These are phyloP conservation scores for Begonia fuchsioides DNA, from an alignment of 306 rosid genomes.

Conservation along the genomic window DNA sequence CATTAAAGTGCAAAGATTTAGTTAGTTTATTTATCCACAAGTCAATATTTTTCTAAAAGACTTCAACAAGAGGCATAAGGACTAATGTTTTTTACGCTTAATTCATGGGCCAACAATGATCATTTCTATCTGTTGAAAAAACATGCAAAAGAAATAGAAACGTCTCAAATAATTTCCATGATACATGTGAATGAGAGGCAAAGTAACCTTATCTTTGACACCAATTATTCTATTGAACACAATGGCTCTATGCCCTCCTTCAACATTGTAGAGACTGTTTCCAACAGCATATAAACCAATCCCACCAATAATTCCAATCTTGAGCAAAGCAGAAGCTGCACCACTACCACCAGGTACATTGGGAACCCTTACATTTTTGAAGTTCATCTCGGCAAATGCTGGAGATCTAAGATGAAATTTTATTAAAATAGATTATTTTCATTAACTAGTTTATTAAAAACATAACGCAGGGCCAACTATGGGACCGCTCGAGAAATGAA, in stretches of 20 bases:
- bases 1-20: no score
- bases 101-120: neutral
- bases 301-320: slow-evolving; percentile 41
- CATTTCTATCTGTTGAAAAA: neutral
- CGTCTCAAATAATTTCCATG: neutral
- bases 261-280: slow-evolving; percentile 80
- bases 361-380: slow-evolving; percentile 26
- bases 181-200: neutral
- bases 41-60: no score
- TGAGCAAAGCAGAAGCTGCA: slow-evolving; percentile 33
- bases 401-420: no score
- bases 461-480: no score
- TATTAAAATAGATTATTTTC: no score
- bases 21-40: no score
- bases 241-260: slow-evolving; percentile 78
- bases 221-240: slow-evolving; percentile 67
- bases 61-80: no score
- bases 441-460: no score
- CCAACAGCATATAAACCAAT: slow-evolving; percentile 48
- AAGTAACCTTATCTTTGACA: slow-evolving; percentile 61
- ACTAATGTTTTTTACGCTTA: no score
- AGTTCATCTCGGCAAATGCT: slow-evolving; percentile 16
- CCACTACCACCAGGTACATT: slow-evolving; percentile 44
- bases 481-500: no score
- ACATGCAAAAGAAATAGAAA: neutral